These are phyloP conservation scores for Hypoxylon crocopeplum DNA, from an alignment of 495 filamentous ascomycete genomes.

Conservation along the genomic window DNA sequence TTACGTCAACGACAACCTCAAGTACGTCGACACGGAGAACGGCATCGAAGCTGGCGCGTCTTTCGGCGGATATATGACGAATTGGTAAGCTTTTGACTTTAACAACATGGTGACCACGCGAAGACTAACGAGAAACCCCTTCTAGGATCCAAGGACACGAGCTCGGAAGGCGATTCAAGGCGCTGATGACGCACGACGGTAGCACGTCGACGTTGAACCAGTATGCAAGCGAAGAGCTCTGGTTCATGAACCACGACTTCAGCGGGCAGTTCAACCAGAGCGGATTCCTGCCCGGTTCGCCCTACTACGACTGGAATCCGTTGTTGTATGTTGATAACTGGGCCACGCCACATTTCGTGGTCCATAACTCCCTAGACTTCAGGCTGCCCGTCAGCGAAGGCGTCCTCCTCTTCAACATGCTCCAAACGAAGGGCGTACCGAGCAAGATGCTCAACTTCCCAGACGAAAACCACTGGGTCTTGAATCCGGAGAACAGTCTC, in stretches of 20 bases:
- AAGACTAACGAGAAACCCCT: constrained; percentile 28
- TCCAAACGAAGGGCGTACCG: constrained; percentile 69
- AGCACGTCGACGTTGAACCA: constrained; percentile 69
- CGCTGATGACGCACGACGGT: constrained; percentile 79
- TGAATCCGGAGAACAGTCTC: constrained; percentile 75
- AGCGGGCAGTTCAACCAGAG: constrained; percentile 57
- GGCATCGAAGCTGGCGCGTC: constrained; percentile 73
- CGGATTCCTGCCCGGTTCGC: constrained; percentile 63
- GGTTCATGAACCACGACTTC: constrained; percentile 59
- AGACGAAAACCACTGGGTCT: constrained; percentile 71
- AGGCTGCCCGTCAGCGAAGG: constrained; percentile 73
- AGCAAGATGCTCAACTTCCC: constrained; percentile 66
- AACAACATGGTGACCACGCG: neutral
- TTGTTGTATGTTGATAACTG: constrained; percentile 63
- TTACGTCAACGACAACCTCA: constrained; percentile 62
- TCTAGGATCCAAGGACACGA: constrained; percentile 62
- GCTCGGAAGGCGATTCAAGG: constrained; percentile 70
- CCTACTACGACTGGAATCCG: constrained; percentile 76
- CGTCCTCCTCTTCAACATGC: constrained; percentile 73
- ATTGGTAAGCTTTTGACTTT: constrained; percentile 43
- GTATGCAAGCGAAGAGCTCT: constrained; percentile 72
- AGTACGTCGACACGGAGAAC: constrained; percentile 69
- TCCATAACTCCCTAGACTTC: constrained; percentile 79
- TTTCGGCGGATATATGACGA: constrained; percentile 71
- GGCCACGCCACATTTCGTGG: constrained; percentile 75